Evolutionary conservation across 2,329 filamentous ascomycete species (phyloP).

Genomic region (Acarospora socialis): DNA sequence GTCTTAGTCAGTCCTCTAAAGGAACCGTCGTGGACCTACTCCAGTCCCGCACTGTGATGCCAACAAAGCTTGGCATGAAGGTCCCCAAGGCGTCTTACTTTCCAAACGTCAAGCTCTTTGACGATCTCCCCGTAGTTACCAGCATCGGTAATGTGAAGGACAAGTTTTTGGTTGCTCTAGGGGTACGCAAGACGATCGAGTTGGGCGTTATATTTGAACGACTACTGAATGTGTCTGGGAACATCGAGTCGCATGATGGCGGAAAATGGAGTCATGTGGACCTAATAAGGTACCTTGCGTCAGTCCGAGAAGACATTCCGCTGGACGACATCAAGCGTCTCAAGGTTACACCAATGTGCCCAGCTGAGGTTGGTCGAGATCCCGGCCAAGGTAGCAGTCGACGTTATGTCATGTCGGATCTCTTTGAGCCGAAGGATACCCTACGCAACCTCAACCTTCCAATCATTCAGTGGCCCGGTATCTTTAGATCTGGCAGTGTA

Average conservation of each 20-base stretch:
- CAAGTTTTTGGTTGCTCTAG: conserved; percentile 68
- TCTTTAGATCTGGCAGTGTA: conserved; percentile 46
- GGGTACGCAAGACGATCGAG: conserved; percentile 90
- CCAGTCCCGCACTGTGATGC: conserved; percentile 58
- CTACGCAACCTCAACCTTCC: conserved; percentile 58
- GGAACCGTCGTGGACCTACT: conserved; percentile 50
- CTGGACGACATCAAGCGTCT: conserved; percentile 65
- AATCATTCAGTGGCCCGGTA: conserved; percentile 69
- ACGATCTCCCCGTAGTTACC: conserved; percentile 73
- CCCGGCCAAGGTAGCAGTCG: conserved; percentile 33
- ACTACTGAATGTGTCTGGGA: conserved; percentile 50
- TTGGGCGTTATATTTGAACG: conserved; percentile 85
- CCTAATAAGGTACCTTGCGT: conserved; percentile 83
- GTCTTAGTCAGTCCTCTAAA: conserved; percentile 52
- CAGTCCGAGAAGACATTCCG: conserved; percentile 81
- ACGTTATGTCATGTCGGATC: conserved; percentile 56
- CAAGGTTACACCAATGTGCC: conserved; percentile 64
- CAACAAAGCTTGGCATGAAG: conserved; percentile 81
- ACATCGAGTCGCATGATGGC: conserved; percentile 19
- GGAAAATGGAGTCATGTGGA: conserved; percentile 82
- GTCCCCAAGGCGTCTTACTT: conserved; percentile 82
- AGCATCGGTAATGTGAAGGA: conserved; percentile 72
- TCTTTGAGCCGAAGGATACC: conserved; percentile 64
- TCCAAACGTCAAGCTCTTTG: conserved; percentile 82
- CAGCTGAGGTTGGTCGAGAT: conserved; percentile 52